Evolutionary conservation across 2,329 filamentous ascomycete genomes (phyloP).

Genomic region (Laburnicola sp.): DNA sequence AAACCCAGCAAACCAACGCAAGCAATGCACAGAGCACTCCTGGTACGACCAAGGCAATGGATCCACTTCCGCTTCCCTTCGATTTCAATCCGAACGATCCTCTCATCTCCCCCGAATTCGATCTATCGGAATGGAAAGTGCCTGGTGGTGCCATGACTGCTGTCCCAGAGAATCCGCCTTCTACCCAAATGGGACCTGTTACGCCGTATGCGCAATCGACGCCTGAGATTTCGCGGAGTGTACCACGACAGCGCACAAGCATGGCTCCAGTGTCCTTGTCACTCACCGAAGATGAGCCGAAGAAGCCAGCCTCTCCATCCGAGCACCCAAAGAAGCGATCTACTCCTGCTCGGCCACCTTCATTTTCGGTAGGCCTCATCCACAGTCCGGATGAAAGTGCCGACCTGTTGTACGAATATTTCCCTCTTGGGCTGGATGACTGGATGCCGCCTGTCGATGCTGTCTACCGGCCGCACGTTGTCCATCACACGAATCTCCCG

Average conservation of each 20-base stretch:
- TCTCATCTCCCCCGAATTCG: conserved; percentile 46
- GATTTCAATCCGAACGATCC: conserved; percentile 48
- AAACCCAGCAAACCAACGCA: conserved; percentile 36
- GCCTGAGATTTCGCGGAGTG: conserved; percentile 53
- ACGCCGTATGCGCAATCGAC: conserved; percentile 56
- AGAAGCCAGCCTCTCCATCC: conserved; percentile 43
- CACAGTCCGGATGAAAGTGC: conserved; percentile 73
- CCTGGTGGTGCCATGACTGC: conserved; percentile 48
- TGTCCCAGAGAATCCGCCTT: conserved; percentile 46
- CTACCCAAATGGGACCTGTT: conserved; percentile 37
- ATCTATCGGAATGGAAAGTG: conserved; percentile 49
- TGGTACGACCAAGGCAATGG: conserved; percentile 35
- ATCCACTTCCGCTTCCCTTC: conserved; percentile 47
- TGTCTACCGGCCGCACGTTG: conserved; percentile 87
- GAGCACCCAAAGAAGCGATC: conserved; percentile 39
- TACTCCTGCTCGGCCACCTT: conserved; percentile 49
- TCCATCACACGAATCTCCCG: conserved; percentile 74
- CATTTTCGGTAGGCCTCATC: conserved; percentile 53
- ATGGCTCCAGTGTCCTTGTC: conserved; percentile 59
- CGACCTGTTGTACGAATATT: conserved; percentile 91
- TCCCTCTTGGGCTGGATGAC: conserved; percentile 86
- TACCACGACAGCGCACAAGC: conserved; percentile 45
- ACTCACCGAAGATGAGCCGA: conserved; percentile 59
- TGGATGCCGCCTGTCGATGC: conserved; percentile 92
- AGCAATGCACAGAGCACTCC: conserved; percentile 30